Conservation (phyloP, 1,139 yeast genomes). For the Taiozyma onychis region DNA sequence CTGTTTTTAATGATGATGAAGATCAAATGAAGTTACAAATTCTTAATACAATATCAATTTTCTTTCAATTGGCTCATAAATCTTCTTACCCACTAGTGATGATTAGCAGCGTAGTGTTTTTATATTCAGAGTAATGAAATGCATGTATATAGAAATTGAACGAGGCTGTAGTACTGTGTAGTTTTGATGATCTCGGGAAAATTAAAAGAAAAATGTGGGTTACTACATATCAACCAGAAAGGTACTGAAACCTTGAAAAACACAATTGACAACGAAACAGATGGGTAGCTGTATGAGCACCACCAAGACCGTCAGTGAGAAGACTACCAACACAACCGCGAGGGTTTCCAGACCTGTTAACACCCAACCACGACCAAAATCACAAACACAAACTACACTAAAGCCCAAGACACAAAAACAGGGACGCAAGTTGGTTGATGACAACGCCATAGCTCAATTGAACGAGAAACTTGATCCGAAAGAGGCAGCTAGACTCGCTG, state of each 20-base stretch:
- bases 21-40: not conserved
- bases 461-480: slow-evolving; percentile 1
- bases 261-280: not conserved
- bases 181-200: not conserved
- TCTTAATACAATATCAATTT: not conserved
- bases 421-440: not conserved
- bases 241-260: not conserved
- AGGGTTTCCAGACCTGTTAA: not conserved
- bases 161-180: not conserved
- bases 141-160: not conserved
- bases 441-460: not conserved
- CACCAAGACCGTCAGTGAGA: not conserved
- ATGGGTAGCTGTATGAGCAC: slow-evolving; percentile 12
- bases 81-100: not conserved
- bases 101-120: not conserved
- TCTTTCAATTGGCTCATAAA: not conserved
- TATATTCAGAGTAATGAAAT: not conserved
- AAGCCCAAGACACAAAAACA: not conserved
- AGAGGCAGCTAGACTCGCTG: slow-evolving; percentile 83
- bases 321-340: slow-evolving; percentile 1
- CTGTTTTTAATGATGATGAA: not conserved
- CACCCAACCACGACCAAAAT: not conserved
- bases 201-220: not conserved
- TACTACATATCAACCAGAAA: not conserved
- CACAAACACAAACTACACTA: not conserved